Evolutionary conservation across 148 eudicot genomes (phyloP).

Genomic region (Oxyria digyna): DNA sequence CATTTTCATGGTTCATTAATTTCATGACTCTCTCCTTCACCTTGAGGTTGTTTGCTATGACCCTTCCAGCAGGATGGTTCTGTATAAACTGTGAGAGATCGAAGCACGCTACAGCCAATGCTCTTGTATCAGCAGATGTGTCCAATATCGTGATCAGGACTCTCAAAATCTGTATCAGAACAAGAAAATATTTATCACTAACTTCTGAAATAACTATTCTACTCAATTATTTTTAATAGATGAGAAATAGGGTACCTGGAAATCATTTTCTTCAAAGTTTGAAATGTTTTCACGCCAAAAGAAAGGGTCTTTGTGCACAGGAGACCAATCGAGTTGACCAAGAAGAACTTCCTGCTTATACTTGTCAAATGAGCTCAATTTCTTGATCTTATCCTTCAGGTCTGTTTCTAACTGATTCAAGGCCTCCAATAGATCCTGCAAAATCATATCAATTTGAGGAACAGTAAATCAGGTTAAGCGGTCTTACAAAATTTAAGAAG

Average conservation of each 20-base stretch:
- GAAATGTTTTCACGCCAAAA: slow-evolving; percentile 88
- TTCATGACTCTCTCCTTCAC: slow-evolving; percentile 97
- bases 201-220: not conserved
- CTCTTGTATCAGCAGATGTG: slow-evolving; percentile 63
- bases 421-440: slow-evolving; percentile 83
- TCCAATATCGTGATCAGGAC: slow-evolving; percentile 89
- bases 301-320: slow-evolving; percentile 85
- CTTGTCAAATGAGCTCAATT: slow-evolving; percentile 85
- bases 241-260: slow-evolving; percentile 43
- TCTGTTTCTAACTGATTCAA: slow-evolving; percentile 75
- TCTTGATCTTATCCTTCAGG: slow-evolving; percentile 71
- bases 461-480: not conserved
- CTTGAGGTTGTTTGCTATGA: slow-evolving; percentile 75
- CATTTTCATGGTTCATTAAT: slow-evolving; percentile 80
- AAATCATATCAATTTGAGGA: not conserved
- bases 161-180: slow-evolving; percentile 53
- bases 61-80: slow-evolving; percentile 85
- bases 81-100: slow-evolving; percentile 97
- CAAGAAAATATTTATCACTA: not conserved
- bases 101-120: slow-evolving; percentile 87
- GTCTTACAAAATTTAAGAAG: not conserved
- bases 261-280: slow-evolving; percentile 86
- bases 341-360: slow-evolving; percentile 96
- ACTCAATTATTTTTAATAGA: not conserved
- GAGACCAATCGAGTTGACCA: slow-evolving; percentile 97